phyloP scores from a whole-genome alignment of 225 moss, liverwort and hornwort species.

The Physcomitrium patens region DNA sequence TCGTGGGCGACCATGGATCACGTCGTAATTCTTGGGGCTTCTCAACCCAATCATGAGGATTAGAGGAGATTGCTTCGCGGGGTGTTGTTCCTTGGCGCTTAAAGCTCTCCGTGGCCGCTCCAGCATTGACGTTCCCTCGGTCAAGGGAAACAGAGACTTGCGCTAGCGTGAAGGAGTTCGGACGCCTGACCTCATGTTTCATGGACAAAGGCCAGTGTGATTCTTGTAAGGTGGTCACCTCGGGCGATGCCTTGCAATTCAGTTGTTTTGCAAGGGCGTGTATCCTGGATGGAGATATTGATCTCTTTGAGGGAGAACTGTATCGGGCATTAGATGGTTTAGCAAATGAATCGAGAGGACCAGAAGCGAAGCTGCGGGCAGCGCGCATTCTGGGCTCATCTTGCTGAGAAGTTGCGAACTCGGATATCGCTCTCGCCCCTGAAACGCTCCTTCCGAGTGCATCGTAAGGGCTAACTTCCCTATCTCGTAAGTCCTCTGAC shows the following conservation, averaged over 20 bases:
- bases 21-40: slow-evolving; percentile 23
- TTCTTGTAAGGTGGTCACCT: slow-evolving; percentile 34
- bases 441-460: slow-evolving; percentile 41
- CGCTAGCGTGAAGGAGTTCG: slow-evolving; percentile 35
- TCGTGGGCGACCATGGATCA: slow-evolving; percentile 74
- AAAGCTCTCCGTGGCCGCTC: slow-evolving; percentile 20
- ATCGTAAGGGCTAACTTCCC: slow-evolving; percentile 23
- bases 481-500: slow-evolving; percentile 33
- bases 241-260: slow-evolving; percentile 39
- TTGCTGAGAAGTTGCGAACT: slow-evolving; percentile 18
- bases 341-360: slow-evolving; percentile 40
- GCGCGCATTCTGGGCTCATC: slow-evolving; percentile 28
- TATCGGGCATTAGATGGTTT: slow-evolving; percentile 30
- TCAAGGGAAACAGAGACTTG: slow-evolving; percentile 35
- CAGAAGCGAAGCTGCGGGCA: slow-evolving; percentile 41
- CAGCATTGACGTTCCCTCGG: slow-evolving; percentile 16
- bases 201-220: slow-evolving; percentile 47
- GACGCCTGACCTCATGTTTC: slow-evolving; percentile 26
- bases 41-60: slow-evolving; percentile 33
- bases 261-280: slow-evolving; percentile 51
- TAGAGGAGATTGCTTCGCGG: slow-evolving; percentile 13
- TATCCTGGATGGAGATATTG: slow-evolving; percentile 50
- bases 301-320: slow-evolving; percentile 47
- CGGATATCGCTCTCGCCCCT: slow-evolving; percentile 31
- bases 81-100: slow-evolving; percentile 5